Conservation (phyloP, 2,329 filamentous ascomycete genomes). For the Epichloe scottii region DNA sequence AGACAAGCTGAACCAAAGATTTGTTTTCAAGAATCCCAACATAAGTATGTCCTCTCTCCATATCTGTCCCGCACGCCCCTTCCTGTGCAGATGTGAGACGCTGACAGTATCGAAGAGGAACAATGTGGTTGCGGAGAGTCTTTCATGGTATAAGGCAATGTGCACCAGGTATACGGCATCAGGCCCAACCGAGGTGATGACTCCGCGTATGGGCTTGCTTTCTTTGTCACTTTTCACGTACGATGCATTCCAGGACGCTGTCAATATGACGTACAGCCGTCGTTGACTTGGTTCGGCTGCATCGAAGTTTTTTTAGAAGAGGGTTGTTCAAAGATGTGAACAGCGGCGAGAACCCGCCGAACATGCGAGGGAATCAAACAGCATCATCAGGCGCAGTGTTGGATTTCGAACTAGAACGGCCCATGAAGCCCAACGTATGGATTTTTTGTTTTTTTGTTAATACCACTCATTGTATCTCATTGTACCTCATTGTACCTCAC, state of each 20-base stretch:
- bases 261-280: neutral
- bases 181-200: neutral
- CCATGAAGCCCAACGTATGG: too few species aligned
- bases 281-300: neutral
- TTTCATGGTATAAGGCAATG: constrained; percentile 58
- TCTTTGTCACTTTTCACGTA: neutral
- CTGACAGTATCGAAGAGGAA: constrained; percentile 52
- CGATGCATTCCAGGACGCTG: neutral
- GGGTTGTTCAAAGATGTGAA: neutral
- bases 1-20: constrained; percentile 83
- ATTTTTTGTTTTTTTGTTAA: too few species aligned
- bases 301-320: neutral
- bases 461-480: too few species aligned
- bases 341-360: neutral
- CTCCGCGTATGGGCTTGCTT: neutral
- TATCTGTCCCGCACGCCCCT: neutral
- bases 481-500: too few species aligned
- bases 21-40: constrained; percentile 94
- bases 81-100: constrained; percentile 16
- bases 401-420: neutral
- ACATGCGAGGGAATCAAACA: neutral
- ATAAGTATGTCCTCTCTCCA: constrained; percentile 62
- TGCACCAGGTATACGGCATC: neutral
- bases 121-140: constrained; percentile 94
- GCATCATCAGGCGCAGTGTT: constrained; percentile 2